Base-by-base conservation (phyloP, 2,329 filamentous ascomycete species). In the Colletotrichum chlorophyti region DNA sequence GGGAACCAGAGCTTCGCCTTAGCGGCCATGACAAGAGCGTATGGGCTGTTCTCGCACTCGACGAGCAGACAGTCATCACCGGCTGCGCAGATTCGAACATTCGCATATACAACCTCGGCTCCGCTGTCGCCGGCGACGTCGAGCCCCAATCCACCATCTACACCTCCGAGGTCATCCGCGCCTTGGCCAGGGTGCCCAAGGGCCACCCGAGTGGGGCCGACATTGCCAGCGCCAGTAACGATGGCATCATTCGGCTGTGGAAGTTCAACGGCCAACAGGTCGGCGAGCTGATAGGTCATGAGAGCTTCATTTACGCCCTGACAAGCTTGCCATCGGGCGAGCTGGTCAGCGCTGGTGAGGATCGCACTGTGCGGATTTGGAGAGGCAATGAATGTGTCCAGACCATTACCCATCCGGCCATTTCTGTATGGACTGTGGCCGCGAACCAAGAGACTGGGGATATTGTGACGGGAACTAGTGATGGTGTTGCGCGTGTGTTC, bases 381-480 rank as follows among this genome's bases (percentile, higher is more conserved):
- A 88, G 84, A 65, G 91, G 89, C 40, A 84, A 79, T 12, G 83
- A 93, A 54, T 98, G 94, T 70, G 77, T 97, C 41, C 95, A 99
- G 74, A 97, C 94, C 34, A 98, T 99, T 63, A 97, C 94, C 1
- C 93, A 97, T 68, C 95, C 95, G 10, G 95, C 95, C 9, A 96
- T 98, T 53, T 98, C 94, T 0, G 93, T 99, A 5, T 99, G 95
- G 95, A 83, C 86, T 12, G 92, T 99, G 15, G 91, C 93, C n/a
- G 90, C 85, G 10, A 95, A 91, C 68, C 70, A 82, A 1, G 86
- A 91, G 62, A 96, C 85, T 43, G 94, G 95, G 19, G 96, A 99
- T 67, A 94, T 99, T 60, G 91, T 92, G n/a, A 91, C 91, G 3
- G 95, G 94, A 27, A 89, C 94, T 24, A 99, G 94, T 71, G 95